Percentiles rank a stretch among this genome's conserved stretches.
Evolutionary conservation across 169 alveolate genomes (phyloP).

Genomic region (Plasmodium coatneyi): DNA sequence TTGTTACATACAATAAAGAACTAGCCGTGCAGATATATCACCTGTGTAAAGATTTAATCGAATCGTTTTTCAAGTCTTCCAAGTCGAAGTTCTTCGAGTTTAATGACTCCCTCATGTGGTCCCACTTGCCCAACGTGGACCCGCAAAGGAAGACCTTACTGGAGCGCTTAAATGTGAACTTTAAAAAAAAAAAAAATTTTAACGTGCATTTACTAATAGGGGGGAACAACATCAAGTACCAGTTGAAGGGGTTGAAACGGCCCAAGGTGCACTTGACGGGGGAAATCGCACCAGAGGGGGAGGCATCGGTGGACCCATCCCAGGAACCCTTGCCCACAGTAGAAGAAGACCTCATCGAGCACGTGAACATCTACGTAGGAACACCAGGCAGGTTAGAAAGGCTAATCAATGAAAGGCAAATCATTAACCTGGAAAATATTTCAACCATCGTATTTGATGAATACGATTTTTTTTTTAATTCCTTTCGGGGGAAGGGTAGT

Average conservation of each 20-base stretch:
- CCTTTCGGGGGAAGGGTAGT: not conserved
- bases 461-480: conserved; percentile 47
- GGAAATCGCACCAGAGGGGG: not conserved
- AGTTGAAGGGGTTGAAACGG: conserved; percentile 29
- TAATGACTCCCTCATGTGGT: conserved; percentile 7
- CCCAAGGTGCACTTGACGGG: not conserved
- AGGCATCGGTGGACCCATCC: not conserved
- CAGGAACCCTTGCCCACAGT: not conserved
- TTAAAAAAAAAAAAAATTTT: conserved; percentile 18
- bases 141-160: not conserved
- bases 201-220: conserved; percentile 45
- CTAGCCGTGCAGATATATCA: conserved; percentile 48
- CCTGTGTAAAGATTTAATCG: conserved; percentile 39
- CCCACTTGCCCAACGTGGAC: not conserved
- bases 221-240: conserved; percentile 62
- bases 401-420: conserved; percentile 32
- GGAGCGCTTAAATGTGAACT: conserved; percentile 17
- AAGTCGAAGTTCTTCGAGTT: conserved; percentile 7
- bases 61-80: conserved; percentile 41
- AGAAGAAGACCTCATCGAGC: not conserved
- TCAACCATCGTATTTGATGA: conserved; percentile 36
- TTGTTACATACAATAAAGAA: conserved; percentile 53
- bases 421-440: conserved; percentile 13
- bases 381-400: conserved; percentile 54
- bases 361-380: conserved; percentile 41